Evolutionary conservation across 192 early-diverging fungal species (phyloP).

Genomic region (Polychytrium aggregatum): DNA sequence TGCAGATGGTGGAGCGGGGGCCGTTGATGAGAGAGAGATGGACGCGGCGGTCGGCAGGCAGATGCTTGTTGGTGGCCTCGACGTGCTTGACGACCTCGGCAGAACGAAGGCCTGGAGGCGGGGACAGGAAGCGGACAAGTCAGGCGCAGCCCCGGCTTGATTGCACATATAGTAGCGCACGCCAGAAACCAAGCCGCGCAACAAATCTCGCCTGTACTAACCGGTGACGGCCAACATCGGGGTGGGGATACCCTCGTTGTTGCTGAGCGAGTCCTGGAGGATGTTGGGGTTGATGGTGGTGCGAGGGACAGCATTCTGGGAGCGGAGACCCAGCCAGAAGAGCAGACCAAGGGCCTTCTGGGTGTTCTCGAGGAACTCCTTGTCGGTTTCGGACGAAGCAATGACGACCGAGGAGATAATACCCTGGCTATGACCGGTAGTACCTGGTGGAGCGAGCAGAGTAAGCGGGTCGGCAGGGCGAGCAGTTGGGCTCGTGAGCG

Average conservation of each 20-base stretch:
- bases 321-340: slow-evolving; percentile 70
- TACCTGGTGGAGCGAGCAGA: slow-evolving; percentile 21
- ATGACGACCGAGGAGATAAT: slow-evolving; percentile 76
- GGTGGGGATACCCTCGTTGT: slow-evolving; percentile 83
- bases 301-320: slow-evolving; percentile 66
- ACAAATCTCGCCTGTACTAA: slow-evolving; percentile 7
- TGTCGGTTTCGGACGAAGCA: slow-evolving; percentile 61
- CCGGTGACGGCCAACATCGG: slow-evolving; percentile 84
- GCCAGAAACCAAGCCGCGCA: too few species aligned
- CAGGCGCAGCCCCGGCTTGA: too few species aligned
- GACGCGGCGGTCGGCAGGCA: slow-evolving; percentile 73
- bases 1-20: slow-evolving; percentile 76
- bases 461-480: too few species aligned
- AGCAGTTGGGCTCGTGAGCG: too few species aligned
- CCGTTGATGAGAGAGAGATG: slow-evolving; percentile 84
- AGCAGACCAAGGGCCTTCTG: slow-evolving; percentile 70
- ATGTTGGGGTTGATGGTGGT: slow-evolving; percentile 79
- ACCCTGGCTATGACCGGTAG: slow-evolving; percentile 88
- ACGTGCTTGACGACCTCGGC: slow-evolving; percentile 75
- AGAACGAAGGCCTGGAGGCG: slow-evolving; percentile 60
- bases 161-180: too few species aligned
- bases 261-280: slow-evolving; percentile 74
- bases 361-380: slow-evolving; percentile 64
- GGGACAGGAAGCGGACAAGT: too few species aligned
- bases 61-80: slow-evolving; percentile 75